Conservation (phyloP, 306 rosid species). For the Malus fusca region DNA sequence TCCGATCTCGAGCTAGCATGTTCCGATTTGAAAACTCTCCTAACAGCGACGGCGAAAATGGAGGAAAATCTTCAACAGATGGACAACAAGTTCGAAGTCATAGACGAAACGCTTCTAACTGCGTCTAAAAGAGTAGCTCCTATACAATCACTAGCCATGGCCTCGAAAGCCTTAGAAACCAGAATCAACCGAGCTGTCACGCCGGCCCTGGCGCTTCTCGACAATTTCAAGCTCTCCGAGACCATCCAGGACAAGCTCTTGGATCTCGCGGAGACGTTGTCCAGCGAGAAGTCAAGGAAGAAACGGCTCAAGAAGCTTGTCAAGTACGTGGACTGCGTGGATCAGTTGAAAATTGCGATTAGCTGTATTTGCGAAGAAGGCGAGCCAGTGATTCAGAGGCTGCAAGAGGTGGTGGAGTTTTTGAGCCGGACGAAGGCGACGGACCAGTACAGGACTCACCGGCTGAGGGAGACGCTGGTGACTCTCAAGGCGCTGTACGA, state of each 20-base stretch:
- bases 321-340: constrained; percentile 52
- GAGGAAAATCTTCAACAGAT: constrained; percentile 35
- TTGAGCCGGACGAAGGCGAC: constrained; percentile 80
- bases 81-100: constrained; percentile 37
- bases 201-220: constrained; percentile 57
- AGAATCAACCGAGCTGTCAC: constrained; percentile 66
- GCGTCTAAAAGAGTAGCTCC: constrained; percentile 56
- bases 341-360: constrained; percentile 41
- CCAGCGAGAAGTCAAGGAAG: constrained; percentile 14
- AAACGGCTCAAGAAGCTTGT: constrained; percentile 37
- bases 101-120: constrained; percentile 41
- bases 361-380: constrained; percentile 45
- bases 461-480: constrained; percentile 59
- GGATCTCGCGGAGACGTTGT: constrained; percentile 30
- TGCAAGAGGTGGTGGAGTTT: constrained; percentile 90
- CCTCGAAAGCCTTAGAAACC: constrained; percentile 69
- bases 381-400: constrained; percentile 66
- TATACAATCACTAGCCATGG: constrained; percentile 66
- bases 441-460: constrained; percentile 39
- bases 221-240: constrained; percentile 48
- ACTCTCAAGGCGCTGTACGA: constrained; percentile 68
- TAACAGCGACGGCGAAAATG: constrained; percentile 31
- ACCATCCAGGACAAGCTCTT: constrained; percentile 46
- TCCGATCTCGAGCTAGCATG: constrained; percentile 42
- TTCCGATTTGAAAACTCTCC: constrained; percentile 45